Evolutionary conservation across 2,329 filamentous ascomycete species (phyloP), one percentile per base, ranked within the genome.

Genomic region (Sporothrix variecibatus): DNA sequence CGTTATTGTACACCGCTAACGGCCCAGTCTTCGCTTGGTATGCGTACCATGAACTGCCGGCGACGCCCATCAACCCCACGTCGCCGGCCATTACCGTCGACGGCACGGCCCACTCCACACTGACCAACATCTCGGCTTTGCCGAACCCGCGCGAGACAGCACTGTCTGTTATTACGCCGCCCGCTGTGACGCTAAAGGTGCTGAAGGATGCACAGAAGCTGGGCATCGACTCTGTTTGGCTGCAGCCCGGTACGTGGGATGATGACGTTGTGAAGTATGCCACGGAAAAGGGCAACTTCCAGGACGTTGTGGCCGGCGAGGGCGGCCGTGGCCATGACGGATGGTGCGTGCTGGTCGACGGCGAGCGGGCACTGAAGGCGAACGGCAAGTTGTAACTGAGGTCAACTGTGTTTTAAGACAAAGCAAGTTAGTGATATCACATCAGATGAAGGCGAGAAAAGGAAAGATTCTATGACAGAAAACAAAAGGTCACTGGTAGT

Each of bases 241-340:
- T 98, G 77, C 96, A 98, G 84, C 96, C 96, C 0, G 96, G 95
- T 0, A 95, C 90, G 20, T 98, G 93, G 80, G 91, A 97, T 80
- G 89, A 93, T 71, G 89, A 90, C 74, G 92, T 94, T 28, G 80
- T 97, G 76, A 84, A 87, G 56, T 94, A 89, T 81, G 94, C 93
- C 2, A 85, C 87, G 34, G 74, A 87, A 28, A 68, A 46, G 34
- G 82, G 80, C 75, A 84, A 23, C 23, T 97, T 96, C 79, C 85
- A 90, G 77, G 90, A 90, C 51, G 92, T 94, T 49, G 91, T 93
- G 58, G 89, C 86, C 76, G 90, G 87, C 7, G 85, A 91, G 51
- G 90, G 91, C 38, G 90, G 91, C 34, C 80, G 83, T 38, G 93
- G 93, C 8, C 82, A 84, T 69, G 93, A 95, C 79, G 94, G 94